Evolutionary conservation across 2,329 filamentous ascomycete genomes (phyloP), one percentile per base, ranked within the genome.

Genomic region (Cercospora zeina): DNA sequence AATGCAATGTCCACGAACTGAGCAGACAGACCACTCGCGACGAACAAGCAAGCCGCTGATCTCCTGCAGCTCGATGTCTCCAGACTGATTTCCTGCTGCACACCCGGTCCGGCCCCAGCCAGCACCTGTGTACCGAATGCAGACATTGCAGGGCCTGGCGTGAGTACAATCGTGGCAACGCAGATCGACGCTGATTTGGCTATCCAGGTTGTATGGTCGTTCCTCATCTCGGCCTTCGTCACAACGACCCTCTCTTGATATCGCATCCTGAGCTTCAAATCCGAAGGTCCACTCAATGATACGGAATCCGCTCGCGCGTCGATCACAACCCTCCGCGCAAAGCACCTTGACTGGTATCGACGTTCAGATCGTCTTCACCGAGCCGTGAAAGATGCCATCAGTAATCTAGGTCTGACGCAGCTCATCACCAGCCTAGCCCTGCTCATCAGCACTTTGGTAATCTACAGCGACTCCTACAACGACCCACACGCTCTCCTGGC

Each of bases 81-180:
- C 30, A 54, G 27, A 27, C 42, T 49, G 27, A 11, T 13, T 10
- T 49, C 42, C 42, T 49, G 21, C 11, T n/a, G 14, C n/a, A 1
- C 42, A 19, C 13, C 42, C 10, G 42, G 27, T 2, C 27, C 4
- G 27, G 27, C 30, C 30, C 5, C 27, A 14, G 16, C 50, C 19
- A 27, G 27, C 14, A 31, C 16, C 9, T 54, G 30, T 34, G 24
- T 21, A 13, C 30, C 50, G 6, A 54, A 54, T 36, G 50, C 50
- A 30, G 50, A 54, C 19, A 36, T 54, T 54, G 50, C 50, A 34
- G 50, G 50, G 19, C 50, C 50, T 14, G 50, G 50, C 30, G 50
- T 54, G 50, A 54, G 50, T 54, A n/a, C 3, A 36, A 21, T 49
- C 42, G 24, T n/a, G 50, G 5, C 14, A 5, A 2, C 30, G 30